A percentile compares a stretch with the other conserved stretches of the same genome.
Conservation (phyloP, 257 asterid species). For the Lavandula angustifolia region DNA sequence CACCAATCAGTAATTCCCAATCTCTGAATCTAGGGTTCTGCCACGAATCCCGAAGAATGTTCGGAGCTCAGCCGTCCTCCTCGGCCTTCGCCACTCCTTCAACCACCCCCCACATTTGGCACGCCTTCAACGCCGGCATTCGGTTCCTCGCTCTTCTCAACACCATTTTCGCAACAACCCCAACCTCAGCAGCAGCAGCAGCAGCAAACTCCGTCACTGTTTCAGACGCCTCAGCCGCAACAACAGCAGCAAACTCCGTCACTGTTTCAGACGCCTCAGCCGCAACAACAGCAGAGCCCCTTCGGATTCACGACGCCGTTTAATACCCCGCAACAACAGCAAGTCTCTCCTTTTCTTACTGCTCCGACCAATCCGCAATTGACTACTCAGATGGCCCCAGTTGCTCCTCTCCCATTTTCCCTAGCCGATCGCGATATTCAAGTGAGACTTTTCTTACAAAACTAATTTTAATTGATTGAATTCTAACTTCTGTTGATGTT, state of each 20-base stretch:
- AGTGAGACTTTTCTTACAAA: slow-evolving; percentile 31
- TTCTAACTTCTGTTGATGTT: slow-evolving; percentile 1
- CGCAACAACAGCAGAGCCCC: slow-evolving; percentile 50
- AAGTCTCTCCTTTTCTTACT: slow-evolving; percentile 46
- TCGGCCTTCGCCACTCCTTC: slow-evolving; percentile 68
- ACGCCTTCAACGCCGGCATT: slow-evolving; percentile 61
- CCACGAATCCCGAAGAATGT: slow-evolving; percentile 41
- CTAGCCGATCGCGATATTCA: slow-evolving; percentile 94
- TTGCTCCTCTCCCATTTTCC: slow-evolving; percentile 88
- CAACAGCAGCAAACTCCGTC: slow-evolving; percentile 55
- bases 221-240: slow-evolving; percentile 61
- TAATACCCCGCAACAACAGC: slow-evolving; percentile 52
- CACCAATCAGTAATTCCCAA: slow-evolving; percentile 24
- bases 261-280: slow-evolving; percentile 64
- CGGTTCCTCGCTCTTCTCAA: slow-evolving; percentile 67
- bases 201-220: slow-evolving; percentile 50
- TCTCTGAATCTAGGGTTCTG: slow-evolving; percentile 46
- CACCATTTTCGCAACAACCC: slow-evolving; percentile 67
- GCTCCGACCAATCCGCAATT: slow-evolving; percentile 58
- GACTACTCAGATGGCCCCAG: slow-evolving; percentile 99
- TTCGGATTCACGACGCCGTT: slow-evolving; percentile 64
- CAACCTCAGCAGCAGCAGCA: slow-evolving; percentile 57
- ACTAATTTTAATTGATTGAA: background rate
- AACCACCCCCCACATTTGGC: slow-evolving; percentile 63
- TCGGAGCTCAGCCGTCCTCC: slow-evolving; percentile 59